Evolutionary conservation across 2,329 filamentous ascomycete species (phyloP), one percentile per base, ranked within the genome.

Genomic region (Fusarium sp.): DNA sequence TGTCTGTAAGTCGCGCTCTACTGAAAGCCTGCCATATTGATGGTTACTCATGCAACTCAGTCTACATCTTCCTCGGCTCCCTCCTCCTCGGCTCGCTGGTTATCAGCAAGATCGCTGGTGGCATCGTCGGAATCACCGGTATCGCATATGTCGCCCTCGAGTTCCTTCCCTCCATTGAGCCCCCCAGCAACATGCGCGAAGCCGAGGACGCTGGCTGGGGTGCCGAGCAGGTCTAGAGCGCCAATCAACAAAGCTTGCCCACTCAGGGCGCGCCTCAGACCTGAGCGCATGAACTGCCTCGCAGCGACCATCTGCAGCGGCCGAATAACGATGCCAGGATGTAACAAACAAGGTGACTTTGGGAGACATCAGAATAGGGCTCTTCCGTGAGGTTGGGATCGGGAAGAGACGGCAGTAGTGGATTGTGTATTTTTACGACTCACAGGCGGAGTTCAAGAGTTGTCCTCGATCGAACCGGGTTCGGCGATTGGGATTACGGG

Each of bases 61-160:
- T 99, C 88, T 99, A 99, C 89, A 90, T 98, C 85, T 98, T 99
- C 85, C 88, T 98, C 80, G 97, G 96, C 76, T 93, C 91, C 77
- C 93, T 98, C 78, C 89, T 98, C 67, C 90, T 98, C 66, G 91
- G 94, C 77, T 84, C 88, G 74, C 81, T 87, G 73, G 86, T 91
- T 80, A 87, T 93, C 78, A 92, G 92, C 81, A 91, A 92, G 81
- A 91, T 97, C 67, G 91, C 94, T 27, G 97, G 95, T 76, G 89
- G 91, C 61, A 88, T 97, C 77, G 88, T 98, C 76, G 95, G 92
- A 61, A 78, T 97, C 62, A 86, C 94, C 74, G 97, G 97, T 77
- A 81, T 98, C 71, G 93, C 83, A 72, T 99, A 98, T 85, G 85
- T 89, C 75, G 91, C 85, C 57, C 89, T 95, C 80, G 93, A 95